Evolutionary conservation across 495 filamentous ascomycete genomes (phyloP).

Genomic region (Neurospora sp.): DNA sequence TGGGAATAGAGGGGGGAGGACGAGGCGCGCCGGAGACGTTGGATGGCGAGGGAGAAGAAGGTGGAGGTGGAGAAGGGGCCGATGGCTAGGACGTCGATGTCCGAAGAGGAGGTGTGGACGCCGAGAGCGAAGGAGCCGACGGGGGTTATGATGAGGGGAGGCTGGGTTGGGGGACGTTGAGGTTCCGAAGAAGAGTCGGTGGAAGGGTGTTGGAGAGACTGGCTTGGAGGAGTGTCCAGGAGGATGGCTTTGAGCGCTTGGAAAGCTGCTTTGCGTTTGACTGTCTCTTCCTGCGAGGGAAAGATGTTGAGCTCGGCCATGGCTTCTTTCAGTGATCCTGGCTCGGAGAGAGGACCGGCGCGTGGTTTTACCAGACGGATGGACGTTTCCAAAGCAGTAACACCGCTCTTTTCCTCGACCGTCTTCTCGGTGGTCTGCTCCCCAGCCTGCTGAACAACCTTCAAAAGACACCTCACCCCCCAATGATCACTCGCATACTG

Average conservation of each 20-base stretch:
- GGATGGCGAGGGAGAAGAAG: constrained; percentile 44
- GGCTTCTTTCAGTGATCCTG: constrained; percentile 15
- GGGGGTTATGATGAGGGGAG: constrained; percentile 31
- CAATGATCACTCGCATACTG: constrained; percentile 46
- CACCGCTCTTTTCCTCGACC: constrained; percentile 4
- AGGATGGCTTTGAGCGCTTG: constrained; percentile 33
- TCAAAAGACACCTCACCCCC: constrained; percentile 39
- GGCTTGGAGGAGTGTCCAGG: constrained; percentile 11
- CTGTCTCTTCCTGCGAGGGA: constrained; percentile 32
- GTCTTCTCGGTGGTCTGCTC: neutral
- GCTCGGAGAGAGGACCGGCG: constrained; percentile 4
- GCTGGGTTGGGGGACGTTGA: too few relatives aligned
- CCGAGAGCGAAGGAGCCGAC: constrained; percentile 53
- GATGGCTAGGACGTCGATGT: constrained; percentile 50
- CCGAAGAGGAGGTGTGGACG: constrained; percentile 43
- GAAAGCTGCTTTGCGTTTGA: constrained; percentile 31
- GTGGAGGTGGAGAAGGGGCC: constrained; percentile 43
- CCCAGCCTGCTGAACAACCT: constrained; percentile 1
- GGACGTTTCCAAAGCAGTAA: constrained; percentile 11
- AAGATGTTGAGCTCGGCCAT: constrained; percentile 23
- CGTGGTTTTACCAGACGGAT: constrained; percentile 17
- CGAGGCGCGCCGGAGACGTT: constrained; percentile 35
- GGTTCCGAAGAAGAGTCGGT: too few relatives aligned
- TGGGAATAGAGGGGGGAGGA: neutral
- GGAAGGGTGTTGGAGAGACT: neutral